A percentile compares a stretch with the other conserved stretches of the same genome.
Conservation (phyloP, 129 eudicot genomes). For the Deinandra increscens region DNA sequence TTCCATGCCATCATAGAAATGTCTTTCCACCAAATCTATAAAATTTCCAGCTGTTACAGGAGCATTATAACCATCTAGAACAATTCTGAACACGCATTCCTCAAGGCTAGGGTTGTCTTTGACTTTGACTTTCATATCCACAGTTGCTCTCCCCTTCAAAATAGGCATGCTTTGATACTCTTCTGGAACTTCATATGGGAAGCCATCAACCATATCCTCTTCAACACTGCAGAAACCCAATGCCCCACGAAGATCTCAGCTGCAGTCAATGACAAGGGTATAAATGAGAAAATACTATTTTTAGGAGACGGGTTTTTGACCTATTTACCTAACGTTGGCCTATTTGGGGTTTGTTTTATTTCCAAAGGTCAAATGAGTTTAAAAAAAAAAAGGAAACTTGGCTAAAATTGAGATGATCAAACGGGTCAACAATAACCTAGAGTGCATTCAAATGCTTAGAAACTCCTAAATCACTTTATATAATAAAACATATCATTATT, state of each 20-base stretch:
- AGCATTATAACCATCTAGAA: constrained; percentile 93
- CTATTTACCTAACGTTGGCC: background rate
- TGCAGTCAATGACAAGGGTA: constrained; percentile 96
- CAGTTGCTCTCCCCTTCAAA: constrained; percentile 90
- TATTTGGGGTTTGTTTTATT: background rate
- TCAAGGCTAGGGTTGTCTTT: constrained; percentile 91
- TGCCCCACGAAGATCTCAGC: constrained; percentile 99
- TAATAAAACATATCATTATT: background rate
- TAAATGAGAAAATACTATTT: constrained; percentile 70
- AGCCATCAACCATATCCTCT: constrained; percentile 99
- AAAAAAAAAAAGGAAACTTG: background rate
- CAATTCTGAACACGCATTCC: constrained; percentile 81
- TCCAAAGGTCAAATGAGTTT: background rate
- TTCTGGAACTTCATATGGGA: constrained; percentile 94
- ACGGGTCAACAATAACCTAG: background rate
- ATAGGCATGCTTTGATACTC: constrained; percentile 91
- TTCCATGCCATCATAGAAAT: constrained; percentile 99
- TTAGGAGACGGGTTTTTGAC: constrained; percentile 24
- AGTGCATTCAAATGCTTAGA: constrained; percentile 11
- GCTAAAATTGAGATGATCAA: background rate
- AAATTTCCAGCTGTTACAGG: constrained; percentile 98
- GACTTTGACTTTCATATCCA: constrained; percentile 99
- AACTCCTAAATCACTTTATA: background rate
- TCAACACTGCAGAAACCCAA: constrained; percentile 99
- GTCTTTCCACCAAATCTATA: constrained; percentile 92